Evolutionary conservation across 257 asterid species (phyloP).

Genomic region (Parsonsia alboflavescens): DNA sequence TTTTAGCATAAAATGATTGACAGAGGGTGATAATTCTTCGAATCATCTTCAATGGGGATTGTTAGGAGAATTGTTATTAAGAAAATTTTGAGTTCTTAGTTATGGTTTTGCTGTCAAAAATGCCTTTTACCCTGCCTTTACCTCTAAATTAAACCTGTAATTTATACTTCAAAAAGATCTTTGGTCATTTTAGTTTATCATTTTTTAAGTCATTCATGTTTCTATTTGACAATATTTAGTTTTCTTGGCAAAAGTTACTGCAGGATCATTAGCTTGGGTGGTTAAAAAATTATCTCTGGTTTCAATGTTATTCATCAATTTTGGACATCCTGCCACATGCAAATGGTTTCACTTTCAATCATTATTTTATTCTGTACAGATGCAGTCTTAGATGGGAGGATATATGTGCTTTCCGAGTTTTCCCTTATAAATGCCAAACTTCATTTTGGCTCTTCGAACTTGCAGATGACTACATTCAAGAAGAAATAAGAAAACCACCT

Average conservation of each 20-base stretch:
- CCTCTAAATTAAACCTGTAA: neutral
- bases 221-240: neutral
- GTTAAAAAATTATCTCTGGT: neutral
- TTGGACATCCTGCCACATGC: neutral
- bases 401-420: conserved; percentile 67
- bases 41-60: neutral
- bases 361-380: conserved; percentile 36
- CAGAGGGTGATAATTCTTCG: neutral
- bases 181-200: neutral
- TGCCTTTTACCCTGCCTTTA: neutral
- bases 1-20: neutral
- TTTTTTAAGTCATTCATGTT: neutral
- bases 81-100: neutral
- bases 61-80: neutral
- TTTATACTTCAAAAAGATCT: neutral
- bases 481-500: conserved; percentile 76
- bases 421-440: conserved; percentile 65
- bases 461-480: conserved; percentile 76
- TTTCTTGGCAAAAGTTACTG: neutral
- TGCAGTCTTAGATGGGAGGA: conserved; percentile 70
- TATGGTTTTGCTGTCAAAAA: neutral
- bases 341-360: neutral
- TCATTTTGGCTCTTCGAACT: conserved; percentile 73
- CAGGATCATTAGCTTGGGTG: neutral
- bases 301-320: neutral